phyloP scores from a whole-genome alignment of 2,329 filamentous ascomycete species.

The Fusarium globosum region DNA sequence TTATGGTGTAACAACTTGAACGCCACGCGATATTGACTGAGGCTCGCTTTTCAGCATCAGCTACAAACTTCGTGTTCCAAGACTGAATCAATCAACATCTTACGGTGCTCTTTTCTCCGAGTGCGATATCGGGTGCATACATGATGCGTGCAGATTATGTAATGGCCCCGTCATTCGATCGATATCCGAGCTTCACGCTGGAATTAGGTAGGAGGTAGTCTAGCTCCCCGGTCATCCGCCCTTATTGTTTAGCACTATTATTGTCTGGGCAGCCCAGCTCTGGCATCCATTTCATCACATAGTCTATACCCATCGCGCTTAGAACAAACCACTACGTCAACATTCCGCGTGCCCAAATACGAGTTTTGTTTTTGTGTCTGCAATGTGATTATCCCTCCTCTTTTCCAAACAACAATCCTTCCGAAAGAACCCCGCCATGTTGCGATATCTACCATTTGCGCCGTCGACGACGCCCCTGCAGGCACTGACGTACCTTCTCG shows the following conservation, averaged over 20 bases:
- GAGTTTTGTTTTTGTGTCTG: conserved; percentile 10
- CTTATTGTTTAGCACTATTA: conserved; percentile 11
- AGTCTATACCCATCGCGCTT: conserved; percentile 15
- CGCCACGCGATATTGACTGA: not conserved
- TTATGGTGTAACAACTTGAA: not conserved
- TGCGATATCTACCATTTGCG: conserved; percentile 67
- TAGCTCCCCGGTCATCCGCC: conserved; percentile 12
- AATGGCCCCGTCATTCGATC: conserved; percentile 36
- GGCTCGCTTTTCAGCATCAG: not conserved
- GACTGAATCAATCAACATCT: not conserved
- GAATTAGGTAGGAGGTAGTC: not conserved
- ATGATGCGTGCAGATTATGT: conserved; percentile 33
- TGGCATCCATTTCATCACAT: conserved; percentile 14
- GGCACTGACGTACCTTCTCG: conserved; percentile 80
- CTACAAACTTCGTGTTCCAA: conserved; percentile 2
- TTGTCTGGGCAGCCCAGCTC: conserved; percentile 12
- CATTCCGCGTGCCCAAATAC: conserved; percentile 10
- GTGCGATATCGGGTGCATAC: conserved; percentile 28
- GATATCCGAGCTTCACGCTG: conserved; percentile 30
- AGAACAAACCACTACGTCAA: conserved; percentile 34
- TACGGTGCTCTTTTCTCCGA: not conserved
- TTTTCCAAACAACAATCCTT: not conserved
- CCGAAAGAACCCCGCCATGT: conserved; percentile 42
- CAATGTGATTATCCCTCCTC: conserved; percentile 34
- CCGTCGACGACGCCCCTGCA: conserved; percentile 69